A percentile compares a stretch with the other conserved stretches of the same genome.
Evolutionary conservation across 305 asterid species (phyloP).

Genomic region (Fraxinus albicans): DNA sequence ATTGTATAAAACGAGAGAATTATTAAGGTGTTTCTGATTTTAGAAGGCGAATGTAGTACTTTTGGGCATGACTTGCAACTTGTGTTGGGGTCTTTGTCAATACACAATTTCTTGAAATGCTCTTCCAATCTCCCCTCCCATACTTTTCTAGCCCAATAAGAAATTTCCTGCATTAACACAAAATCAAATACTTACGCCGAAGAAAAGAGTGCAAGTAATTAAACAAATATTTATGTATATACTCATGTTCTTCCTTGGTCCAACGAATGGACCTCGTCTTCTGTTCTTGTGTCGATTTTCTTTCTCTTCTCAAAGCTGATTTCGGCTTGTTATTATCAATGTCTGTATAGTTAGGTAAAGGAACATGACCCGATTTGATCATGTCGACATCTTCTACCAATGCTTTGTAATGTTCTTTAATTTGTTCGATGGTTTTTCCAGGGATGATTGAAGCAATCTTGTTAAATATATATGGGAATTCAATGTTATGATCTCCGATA

Average conservation of each 20-base stretch:
- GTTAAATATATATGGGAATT: conserved; percentile 25
- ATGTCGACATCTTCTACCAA: conserved; percentile 29
- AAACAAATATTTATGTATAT: too few relatives aligned
- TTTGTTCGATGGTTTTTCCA: conserved; percentile 28
- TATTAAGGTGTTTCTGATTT: neutral
- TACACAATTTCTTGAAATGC: neutral
- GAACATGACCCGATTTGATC: conserved; percentile 30
- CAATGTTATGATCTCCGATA: conserved; percentile 24
- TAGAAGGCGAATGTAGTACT: neutral
- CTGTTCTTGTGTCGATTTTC: neutral
- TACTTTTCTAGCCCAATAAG: neutral
- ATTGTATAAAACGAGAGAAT: too few relatives aligned
- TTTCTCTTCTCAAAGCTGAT: neutral
- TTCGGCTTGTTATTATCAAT: neutral
- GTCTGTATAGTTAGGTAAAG: conserved; percentile 25
- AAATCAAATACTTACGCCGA: neutral
- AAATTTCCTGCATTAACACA: neutral
- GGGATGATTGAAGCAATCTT: conserved; percentile 33
- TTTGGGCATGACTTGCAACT: neutral
- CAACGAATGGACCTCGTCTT: neutral
- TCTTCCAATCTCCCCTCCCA: neutral
- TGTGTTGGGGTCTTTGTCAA: neutral
- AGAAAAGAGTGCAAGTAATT: neutral
- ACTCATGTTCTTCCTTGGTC: neutral
- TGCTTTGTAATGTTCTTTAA: conserved; percentile 33